phyloP scores from a whole-genome alignment of 116 monocot species.

The Zostera marina region DNA sequence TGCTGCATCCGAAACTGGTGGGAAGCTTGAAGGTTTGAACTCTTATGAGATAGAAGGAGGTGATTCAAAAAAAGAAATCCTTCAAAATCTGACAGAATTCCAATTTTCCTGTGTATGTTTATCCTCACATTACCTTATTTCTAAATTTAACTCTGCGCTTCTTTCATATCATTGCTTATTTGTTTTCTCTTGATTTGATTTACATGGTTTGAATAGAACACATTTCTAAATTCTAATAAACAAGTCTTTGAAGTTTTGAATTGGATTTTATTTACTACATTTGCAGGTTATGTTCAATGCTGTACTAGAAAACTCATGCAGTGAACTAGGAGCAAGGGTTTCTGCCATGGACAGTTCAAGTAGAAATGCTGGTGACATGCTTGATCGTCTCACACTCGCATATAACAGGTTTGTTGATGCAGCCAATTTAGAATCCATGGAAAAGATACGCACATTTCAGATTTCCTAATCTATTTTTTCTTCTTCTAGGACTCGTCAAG shows the following conservation, averaged over 20 bases:
- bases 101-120: constrained; percentile 88
- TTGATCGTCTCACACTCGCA: constrained; percentile 67
- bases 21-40: constrained; percentile 76
- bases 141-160: too few relatives aligned
- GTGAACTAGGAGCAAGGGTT: constrained; percentile 92
- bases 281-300: constrained; percentile 82
- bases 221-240: too few relatives aligned
- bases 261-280: not conserved
- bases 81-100: constrained; percentile 93
- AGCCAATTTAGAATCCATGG: not conserved
- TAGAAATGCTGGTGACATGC: constrained; percentile 98
- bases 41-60: constrained; percentile 94
- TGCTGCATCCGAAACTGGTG: constrained; percentile 69
- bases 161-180: too few relatives aligned
- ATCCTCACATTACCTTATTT: not conserved
- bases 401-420: constrained; percentile 53
- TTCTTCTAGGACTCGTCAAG: constrained; percentile 73
- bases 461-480: not conserved
- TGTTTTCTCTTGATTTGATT: too few relatives aligned
- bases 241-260: too few relatives aligned
- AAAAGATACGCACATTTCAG: not conserved
- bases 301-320: constrained; percentile 80
- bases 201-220: too few relatives aligned
- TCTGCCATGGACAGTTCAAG: constrained; percentile 99
- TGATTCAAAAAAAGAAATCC: constrained; percentile 88